phyloP scores from a whole-genome alignment of 106 monocot genomes.

The Narthecium ossifragum region DNA sequence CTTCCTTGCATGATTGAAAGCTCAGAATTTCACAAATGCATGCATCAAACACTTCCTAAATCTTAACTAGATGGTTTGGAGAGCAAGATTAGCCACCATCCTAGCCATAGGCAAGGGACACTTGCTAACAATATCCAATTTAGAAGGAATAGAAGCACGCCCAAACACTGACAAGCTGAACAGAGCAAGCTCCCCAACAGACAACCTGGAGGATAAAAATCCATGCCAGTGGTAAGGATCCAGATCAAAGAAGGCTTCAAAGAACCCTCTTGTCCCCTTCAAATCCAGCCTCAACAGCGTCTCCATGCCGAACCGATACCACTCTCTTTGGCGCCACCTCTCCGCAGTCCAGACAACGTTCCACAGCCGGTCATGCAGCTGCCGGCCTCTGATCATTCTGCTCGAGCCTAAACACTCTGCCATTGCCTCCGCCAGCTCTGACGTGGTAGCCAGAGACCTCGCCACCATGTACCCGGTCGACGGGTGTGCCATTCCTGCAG shows the following conservation, averaged over 20 bases:
- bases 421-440: constrained; percentile 20
- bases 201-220: constrained; percentile 20
- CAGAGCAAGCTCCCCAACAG: constrained; percentile 14
- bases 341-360: constrained; percentile 16
- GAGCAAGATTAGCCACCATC: constrained; percentile 20
- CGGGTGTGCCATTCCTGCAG: constrained; percentile 20
- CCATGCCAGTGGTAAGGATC: constrained; percentile 26
- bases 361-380: constrained; percentile 16
- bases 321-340: constrained; percentile 24
- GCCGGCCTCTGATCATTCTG: constrained; percentile 23
- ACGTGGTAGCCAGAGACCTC: not conserved
- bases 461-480: constrained; percentile 34
- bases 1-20: no score
- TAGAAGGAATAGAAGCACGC: constrained; percentile 10
- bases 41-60: not conserved
- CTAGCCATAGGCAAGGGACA: constrained; percentile 22
- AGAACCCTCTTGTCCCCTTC: constrained; percentile 24
- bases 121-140: constrained; percentile 25
- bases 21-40: not conserved
- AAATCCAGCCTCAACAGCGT: constrained; percentile 24
- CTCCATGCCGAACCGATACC: constrained; percentile 36
- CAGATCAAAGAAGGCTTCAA: constrained; percentile 33
- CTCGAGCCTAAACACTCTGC: constrained; percentile 22
- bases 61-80: constrained; percentile 5
- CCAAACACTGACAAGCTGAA: constrained; percentile 17